A percentile compares a stretch with the other conserved stretches of the same genome.
These are phyloP conservation scores for Aureobasidium sp. DNA, from an alignment of 2,329 filamentous ascomycete species.

Conservation along the genomic window DNA sequence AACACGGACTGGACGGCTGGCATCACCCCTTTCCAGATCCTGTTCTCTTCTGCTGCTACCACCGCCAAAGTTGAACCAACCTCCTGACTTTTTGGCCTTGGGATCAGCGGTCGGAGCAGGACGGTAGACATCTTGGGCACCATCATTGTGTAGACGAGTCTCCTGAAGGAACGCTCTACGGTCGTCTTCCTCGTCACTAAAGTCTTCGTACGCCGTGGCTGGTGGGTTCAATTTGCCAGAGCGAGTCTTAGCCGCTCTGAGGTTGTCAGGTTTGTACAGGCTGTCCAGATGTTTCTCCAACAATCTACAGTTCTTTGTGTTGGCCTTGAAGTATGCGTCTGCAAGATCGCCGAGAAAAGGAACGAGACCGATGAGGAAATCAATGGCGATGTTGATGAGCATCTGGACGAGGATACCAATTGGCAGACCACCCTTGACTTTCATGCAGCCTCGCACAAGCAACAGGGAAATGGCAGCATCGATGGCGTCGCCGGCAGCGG, in stretches of 20 bases:
- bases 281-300: conserved; percentile 62
- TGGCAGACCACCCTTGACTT: conserved; percentile 68
- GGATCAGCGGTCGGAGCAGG: neutral
- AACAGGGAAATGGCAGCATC: conserved; percentile 69
- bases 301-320: conserved; percentile 66
- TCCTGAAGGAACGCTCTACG: conserved; percentile 18
- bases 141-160: neutral
- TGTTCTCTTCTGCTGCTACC: conserved; percentile 9
- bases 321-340: conserved; percentile 67
- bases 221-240: conserved; percentile 33
- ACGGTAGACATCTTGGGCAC: conserved; percentile 6
- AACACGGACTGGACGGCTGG: neutral
- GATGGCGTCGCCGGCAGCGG: conserved; percentile 68
- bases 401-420: conserved; percentile 57
- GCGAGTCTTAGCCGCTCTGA: conserved; percentile 25
- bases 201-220: conserved; percentile 42
- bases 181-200: conserved; percentile 33
- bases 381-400: conserved; percentile 70
- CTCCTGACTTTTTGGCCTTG: conserved; percentile 8
- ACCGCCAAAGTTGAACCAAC: conserved; percentile 13
- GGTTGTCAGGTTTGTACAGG: conserved; percentile 49
- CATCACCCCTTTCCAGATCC: conserved; percentile 17
- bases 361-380: conserved; percentile 67
- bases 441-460: conserved; percentile 64
- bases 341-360: conserved; percentile 70